phyloP scores from a whole-genome alignment of 805 yeast species.

The Barnettozyma pratensis region DNA sequence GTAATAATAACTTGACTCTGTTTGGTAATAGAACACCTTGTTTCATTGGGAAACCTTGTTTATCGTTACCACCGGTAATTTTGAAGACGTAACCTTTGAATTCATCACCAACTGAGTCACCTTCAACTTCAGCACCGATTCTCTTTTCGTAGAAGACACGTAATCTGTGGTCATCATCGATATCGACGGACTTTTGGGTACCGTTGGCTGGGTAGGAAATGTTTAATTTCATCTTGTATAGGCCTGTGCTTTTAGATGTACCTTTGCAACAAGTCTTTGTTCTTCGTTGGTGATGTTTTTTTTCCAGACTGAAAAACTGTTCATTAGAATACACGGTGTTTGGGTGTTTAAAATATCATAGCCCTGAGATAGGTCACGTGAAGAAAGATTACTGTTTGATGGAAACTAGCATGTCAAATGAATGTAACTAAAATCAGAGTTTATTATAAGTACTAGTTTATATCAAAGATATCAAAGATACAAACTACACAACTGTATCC shows the following conservation, averaged over 20 bases:
- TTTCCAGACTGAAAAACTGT: neutral
- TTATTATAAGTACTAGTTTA: neutral
- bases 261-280: neutral
- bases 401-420: no score
- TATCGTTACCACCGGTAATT: constrained; percentile 99
- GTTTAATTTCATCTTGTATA: constrained; percentile 51
- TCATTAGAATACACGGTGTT: neutral
- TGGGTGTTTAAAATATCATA: constrained; percentile 1
- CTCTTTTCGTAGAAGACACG: constrained; percentile 99
- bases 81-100: constrained; percentile 98
- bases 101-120: constrained; percentile 97
- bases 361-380: constrained; percentile 4
- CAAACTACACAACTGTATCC: neutral
- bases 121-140: constrained; percentile 99
- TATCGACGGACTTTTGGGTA: constrained; percentile 96
- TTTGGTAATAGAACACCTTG: constrained; percentile 99
- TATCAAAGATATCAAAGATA: neutral
- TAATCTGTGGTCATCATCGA: constrained; percentile 98
- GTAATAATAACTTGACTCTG: constrained; percentile 94
- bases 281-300: constrained; percentile 1
- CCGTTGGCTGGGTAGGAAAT: constrained; percentile 99
- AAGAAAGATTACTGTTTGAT: neutral
- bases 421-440: no score
- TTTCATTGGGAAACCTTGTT: constrained; percentile 99
- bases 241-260: neutral